A percentile compares a stretch with the other conserved stretches of the same genome.
phyloP scores from a whole-genome alignment of 768 basidiomycete genomes.

The Tylopilus subfusipes region DNA sequence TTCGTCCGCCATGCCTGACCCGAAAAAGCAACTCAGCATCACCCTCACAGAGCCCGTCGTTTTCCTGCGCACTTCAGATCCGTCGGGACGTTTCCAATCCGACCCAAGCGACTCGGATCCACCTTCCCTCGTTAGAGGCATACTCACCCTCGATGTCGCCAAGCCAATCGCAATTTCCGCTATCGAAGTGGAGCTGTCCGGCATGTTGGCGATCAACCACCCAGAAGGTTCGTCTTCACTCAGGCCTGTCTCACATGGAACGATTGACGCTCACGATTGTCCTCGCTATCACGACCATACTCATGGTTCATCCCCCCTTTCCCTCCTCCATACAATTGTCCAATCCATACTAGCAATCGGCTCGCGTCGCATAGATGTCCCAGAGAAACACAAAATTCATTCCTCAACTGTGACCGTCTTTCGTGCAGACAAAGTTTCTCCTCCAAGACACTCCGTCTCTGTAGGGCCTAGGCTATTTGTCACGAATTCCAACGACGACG shows the following conservation, averaged over 20 bases:
- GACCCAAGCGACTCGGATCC: conserved; percentile 46
- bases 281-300: neutral
- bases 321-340: neutral
- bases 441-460: conserved; percentile 17
- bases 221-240: conserved; percentile 68
- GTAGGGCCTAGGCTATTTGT: conserved; percentile 21
- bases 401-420: conserved; percentile 74
- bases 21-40: conserved; percentile 48
- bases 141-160: conserved; percentile 56
- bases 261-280: neutral
- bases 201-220: conserved; percentile 66
- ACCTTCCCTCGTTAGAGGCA: conserved; percentile 60
- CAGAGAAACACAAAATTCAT: conserved; percentile 71
- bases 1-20: conserved; percentile 13
- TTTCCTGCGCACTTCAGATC: conserved; percentile 61
- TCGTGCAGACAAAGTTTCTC: conserved; percentile 49
- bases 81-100: conserved; percentile 34
- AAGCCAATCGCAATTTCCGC: conserved; percentile 86
- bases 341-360: conserved; percentile 48
- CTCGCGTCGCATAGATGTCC: conserved; percentile 66
- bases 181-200: conserved; percentile 78
- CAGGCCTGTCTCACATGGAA: neutral
- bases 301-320: neutral
- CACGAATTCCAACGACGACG: neutral
- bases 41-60: conserved; percentile 72